Percentiles rank a stretch among this genome's conserved stretches.
Evolutionary conservation across 345 rosid species (phyloP).

Genomic region (Carallia pectinifolia): DNA sequence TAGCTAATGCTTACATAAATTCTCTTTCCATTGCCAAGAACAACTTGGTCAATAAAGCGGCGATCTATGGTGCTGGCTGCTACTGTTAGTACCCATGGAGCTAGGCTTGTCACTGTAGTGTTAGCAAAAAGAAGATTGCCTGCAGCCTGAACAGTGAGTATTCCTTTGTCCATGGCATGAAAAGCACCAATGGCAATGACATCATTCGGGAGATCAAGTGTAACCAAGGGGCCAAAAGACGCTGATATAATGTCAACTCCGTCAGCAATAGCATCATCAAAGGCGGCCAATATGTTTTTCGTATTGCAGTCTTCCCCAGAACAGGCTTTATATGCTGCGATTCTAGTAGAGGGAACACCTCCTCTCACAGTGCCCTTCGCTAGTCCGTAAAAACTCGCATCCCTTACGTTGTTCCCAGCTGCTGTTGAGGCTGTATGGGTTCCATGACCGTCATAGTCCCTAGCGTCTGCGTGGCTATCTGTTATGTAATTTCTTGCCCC

Average conservation of each 20-base stretch:
- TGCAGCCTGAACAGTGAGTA: slow-evolving; percentile 27
- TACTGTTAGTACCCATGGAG: slow-evolving; percentile 36
- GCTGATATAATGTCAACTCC: slow-evolving; percentile 47
- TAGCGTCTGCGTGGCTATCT: too few species aligned
- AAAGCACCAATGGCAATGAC: slow-evolving; percentile 32
- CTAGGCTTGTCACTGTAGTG: slow-evolving; percentile 9
- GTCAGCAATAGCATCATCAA: slow-evolving; percentile 68
- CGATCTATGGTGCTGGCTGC: slow-evolving; percentile 36
- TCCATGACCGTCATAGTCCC: too few species aligned
- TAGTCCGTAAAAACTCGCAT: too few species aligned
- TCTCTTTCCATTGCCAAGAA: slow-evolving; percentile 21
- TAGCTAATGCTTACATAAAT: slow-evolving; percentile 14
- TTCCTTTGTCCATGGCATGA: slow-evolving; percentile 32
- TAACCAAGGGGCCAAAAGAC: slow-evolving; percentile 18
- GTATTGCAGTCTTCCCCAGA: too few species aligned
- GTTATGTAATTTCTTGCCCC: too few species aligned
- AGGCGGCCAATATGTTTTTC: slow-evolving; percentile 4
- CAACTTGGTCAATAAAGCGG: slow-evolving; percentile 16
- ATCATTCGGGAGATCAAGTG: rapidly evolving
- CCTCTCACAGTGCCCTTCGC: too few species aligned
- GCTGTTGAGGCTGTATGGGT: too few species aligned
- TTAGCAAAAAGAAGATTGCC: slow-evolving; percentile 12
- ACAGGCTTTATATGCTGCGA: too few species aligned
- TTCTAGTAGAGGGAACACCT: too few species aligned
- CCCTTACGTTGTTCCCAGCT: too few species aligned